Base-by-base conservation (phyloP, 2,329 filamentous ascomycete species). In the Aspergillus flavus region DNA sequence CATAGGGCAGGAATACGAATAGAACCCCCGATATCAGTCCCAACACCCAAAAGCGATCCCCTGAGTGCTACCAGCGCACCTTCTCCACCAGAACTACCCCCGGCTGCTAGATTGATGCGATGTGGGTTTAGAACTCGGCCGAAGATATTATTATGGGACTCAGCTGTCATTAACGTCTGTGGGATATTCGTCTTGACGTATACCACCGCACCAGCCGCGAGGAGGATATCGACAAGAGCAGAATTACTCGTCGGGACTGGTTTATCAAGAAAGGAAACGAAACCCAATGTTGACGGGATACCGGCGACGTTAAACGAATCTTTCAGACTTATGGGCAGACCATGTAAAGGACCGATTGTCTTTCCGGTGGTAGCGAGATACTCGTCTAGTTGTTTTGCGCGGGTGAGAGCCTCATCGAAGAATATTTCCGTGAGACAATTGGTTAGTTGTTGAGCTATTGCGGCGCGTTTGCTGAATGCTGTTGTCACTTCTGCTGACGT, bases 121-220 rank as follows among this genome's bases (percentile, higher is more conserved):
- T n/a, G n/a, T n/a, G 89, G 89, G 68, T 90, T 91, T 1, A 89
- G 75, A 0, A 85, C 86, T 19, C 85, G 81, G 1, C 87, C 88
- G 60, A 87, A 87, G 10, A 89, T 69, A 66, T 88, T 84, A 71
- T 87, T 89, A 34, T 73, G 69, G 0, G 72, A 73, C 30, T 73
- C 86, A 76, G 12, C 81, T 79, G 72, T 89, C 71, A 73, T 72
- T 67, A 74, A 68, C 0, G 84, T 85, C 64, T 87, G 84, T 1
- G 89, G 88, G 3, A 91, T 80, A 67, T 90, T 91, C 0, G 89
- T 91, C 76, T 91, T 91, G 64, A 86, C 84, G 64, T 90, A 89
- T 6, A 88, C 76, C 0, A 92, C 82, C 0, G 89, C 89, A 0
- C 90, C 90, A 0, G 86, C 80, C 10, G 80, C 78, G 1, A 85